A percentile compares a stretch with the other conserved stretches of the same genome.
These are phyloP conservation scores for Suillus alpinus DNA, from an alignment of 768 basidiomycete genomes.

Conservation along the genomic window DNA sequence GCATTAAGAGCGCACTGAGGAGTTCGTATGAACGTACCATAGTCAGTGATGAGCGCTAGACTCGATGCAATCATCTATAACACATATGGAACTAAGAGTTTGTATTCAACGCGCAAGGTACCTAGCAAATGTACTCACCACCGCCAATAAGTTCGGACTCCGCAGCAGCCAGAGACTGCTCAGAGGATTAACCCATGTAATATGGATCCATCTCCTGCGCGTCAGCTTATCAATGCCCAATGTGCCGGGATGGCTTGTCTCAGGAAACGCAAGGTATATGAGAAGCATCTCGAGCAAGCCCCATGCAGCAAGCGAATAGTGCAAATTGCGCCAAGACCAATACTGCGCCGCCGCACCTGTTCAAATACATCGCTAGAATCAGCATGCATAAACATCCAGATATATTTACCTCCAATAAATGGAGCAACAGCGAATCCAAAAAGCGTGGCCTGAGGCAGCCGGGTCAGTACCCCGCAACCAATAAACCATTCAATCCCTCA, in stretches of 20 bases:
- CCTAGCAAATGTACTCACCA: constrained; percentile 36
- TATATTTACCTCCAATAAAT: constrained; percentile 42
- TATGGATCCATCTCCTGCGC: constrained; percentile 23
- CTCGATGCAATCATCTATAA: constrained; percentile 39
- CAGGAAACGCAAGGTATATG: constrained; percentile 47
- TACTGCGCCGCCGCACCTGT: constrained; percentile 48
- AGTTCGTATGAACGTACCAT: constrained; percentile 17
- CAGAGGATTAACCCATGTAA: constrained; percentile 53
- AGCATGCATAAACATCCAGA: background rate
- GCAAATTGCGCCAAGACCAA: constrained; percentile 58
- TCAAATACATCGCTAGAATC: background rate
- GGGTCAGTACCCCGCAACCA: background rate
- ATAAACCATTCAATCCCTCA: constrained; percentile 16
- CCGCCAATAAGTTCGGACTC: constrained; percentile 50
- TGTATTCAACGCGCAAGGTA: background rate
- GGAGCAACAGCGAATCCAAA: constrained; percentile 60
- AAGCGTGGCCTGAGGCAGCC: constrained; percentile 34
- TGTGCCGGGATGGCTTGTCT: constrained; percentile 59
- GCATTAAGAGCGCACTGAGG: background rate
- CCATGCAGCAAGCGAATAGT: constrained; percentile 38
- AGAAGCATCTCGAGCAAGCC: constrained; percentile 37
- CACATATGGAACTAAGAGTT: constrained; percentile 31
- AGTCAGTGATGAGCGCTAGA: constrained; percentile 26
- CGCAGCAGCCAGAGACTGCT: constrained; percentile 43
- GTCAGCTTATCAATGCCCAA: constrained; percentile 54